Conservation (phyloP, 257 asterid species). For the Schizonepeta tenuifolia region DNA sequence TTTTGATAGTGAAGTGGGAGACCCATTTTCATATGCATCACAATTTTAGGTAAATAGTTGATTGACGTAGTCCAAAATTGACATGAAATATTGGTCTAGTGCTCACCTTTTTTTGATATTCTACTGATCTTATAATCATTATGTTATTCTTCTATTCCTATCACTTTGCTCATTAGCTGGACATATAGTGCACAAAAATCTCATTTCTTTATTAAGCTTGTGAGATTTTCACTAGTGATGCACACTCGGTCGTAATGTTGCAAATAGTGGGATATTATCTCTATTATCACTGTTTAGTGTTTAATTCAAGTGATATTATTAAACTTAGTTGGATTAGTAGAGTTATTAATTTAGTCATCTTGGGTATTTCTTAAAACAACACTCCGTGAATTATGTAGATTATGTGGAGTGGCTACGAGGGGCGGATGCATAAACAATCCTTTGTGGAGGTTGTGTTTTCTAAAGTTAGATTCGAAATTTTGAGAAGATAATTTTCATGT, state of each 20-base stretch:
- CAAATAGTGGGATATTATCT: neutral
- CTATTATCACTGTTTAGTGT: no score
- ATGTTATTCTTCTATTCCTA: conserved; percentile 47
- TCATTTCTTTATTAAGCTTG: neutral
- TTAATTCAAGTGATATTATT: no score
- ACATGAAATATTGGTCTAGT: conserved; percentile 33
- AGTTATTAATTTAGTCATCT: neutral
- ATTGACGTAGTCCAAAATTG: conserved; percentile 41
- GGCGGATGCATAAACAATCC: no score
- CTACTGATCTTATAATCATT: conserved; percentile 53
- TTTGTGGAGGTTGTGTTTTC: no score
- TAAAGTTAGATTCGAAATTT: no score
- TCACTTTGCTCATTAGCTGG: conserved; percentile 34
- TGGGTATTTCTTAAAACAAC: neutral
- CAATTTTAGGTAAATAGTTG: conserved; percentile 29
- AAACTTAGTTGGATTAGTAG: neutral
- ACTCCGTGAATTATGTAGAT: neutral
- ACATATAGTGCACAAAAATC: conserved; percentile 25
- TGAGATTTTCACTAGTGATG: neutral
- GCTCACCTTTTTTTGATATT: conserved; percentile 40
- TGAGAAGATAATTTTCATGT: no score
- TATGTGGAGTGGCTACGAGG: neutral
- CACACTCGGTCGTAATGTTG: neutral
- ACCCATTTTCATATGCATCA: conserved; percentile 39
- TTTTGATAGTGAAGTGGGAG: conserved; percentile 33